These are phyloP conservation scores for Gymnopus androsaceus DNA, from an alignment of 1,284 basidiomycete genomes.

Conservation along the genomic window DNA sequence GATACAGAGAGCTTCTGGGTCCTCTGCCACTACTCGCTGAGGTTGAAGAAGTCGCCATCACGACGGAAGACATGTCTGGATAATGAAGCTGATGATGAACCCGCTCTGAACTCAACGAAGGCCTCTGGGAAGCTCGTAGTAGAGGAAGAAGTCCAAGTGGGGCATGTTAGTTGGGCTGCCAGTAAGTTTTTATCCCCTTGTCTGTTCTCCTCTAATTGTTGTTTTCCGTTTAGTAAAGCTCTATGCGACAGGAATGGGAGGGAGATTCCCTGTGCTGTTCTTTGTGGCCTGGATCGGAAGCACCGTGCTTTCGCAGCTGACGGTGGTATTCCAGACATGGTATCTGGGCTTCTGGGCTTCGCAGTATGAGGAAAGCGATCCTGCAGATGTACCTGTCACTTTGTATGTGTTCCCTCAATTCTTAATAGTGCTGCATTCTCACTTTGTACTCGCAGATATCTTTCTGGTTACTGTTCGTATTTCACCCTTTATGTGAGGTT, in stretches of 20 bases:
- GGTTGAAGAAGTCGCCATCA: too few species aligned
- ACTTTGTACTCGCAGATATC: background rate
- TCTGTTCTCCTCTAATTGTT: background rate
- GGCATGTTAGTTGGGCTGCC: constrained; percentile 38
- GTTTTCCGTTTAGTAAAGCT: background rate
- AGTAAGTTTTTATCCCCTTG: constrained; percentile 18
- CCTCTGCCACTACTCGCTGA: background rate
- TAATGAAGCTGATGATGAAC: too few species aligned
- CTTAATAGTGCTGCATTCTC: background rate
- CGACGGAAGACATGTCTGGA: background rate
- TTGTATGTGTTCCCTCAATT: constrained; percentile 28
- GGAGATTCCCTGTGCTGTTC: constrained; percentile 27
- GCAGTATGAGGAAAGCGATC: constrained; percentile 42
- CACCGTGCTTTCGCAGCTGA: constrained; percentile 25
- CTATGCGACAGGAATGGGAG: constrained; percentile 31
- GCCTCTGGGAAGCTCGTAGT: constrained; percentile 41
- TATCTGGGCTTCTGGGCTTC: constrained; percentile 56
- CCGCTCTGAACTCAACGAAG: too few species aligned
- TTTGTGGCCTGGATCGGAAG: constrained; percentile 27
- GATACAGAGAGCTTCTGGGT: too few species aligned
- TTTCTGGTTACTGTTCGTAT: constrained; percentile 9
- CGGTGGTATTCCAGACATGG: constrained; percentile 43
- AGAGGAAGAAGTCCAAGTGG: constrained; percentile 51
- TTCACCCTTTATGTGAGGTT: too few species aligned
- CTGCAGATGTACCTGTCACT: constrained; percentile 29